These are phyloP conservation scores for Mariannaea elegans DNA, from an alignment of 2,329 filamentous ascomycete genomes.

Conservation along the genomic window DNA sequence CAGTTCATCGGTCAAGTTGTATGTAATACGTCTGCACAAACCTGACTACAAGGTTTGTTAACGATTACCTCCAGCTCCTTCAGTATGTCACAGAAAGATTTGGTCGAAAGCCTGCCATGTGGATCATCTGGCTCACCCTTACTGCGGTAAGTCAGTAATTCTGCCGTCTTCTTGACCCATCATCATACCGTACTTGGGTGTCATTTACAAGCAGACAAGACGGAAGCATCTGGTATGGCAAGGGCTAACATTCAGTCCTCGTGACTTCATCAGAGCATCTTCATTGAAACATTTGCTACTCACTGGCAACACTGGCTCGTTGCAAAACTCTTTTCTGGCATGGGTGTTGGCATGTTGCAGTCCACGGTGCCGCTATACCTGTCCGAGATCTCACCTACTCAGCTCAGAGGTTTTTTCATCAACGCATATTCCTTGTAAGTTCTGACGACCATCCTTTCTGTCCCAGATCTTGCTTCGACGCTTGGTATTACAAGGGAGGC, in stretches of 20 bases:
- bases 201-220: too few relatives aligned
- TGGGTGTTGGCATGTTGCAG: constrained; percentile 19
- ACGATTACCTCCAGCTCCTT: constrained; percentile 15
- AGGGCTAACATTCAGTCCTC: too few relatives aligned
- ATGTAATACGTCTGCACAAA: too few relatives aligned
- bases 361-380: constrained; percentile 19
- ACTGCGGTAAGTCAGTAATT: too few relatives aligned
- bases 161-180: too few relatives aligned
- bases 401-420: constrained; percentile 49
- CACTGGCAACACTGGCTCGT: constrained; percentile 19
- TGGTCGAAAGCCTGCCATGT: constrained; percentile 20
- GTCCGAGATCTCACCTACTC: constrained; percentile 21
- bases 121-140: constrained; percentile 7
- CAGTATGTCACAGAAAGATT: constrained; percentile 14
- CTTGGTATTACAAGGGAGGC: too few relatives aligned
- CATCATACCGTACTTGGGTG: too few relatives aligned
- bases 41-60: too few relatives aligned
- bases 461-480: too few relatives aligned
- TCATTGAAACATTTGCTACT: neutral
- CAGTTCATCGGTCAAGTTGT: constrained; percentile 24
- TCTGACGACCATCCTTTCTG: too few relatives aligned
- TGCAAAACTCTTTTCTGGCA: constrained; percentile 13
- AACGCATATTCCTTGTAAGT: constrained; percentile 48
- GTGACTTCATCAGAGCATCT: neutral
- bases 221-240: too few relatives aligned